A percentile compares a stretch with the other conserved stretches of the same genome.
Evolutionary conservation across 306 rosid species (phyloP).

Genomic region (Citrullus mucosospermus): DNA sequence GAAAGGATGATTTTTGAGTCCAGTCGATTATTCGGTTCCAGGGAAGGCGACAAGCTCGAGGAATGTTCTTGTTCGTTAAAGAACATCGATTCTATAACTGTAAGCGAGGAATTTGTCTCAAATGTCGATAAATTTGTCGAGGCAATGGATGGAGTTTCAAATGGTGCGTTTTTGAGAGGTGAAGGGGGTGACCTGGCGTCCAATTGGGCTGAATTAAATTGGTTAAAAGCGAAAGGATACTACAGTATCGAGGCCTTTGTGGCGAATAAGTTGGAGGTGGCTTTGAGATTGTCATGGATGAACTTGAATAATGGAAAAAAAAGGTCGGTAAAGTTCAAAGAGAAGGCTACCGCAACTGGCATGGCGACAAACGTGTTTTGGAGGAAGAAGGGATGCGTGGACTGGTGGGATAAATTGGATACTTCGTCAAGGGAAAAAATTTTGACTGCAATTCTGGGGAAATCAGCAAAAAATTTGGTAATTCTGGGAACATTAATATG

Average conservation of each 20-base stretch:
- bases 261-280: conserved; percentile 66
- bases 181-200: conserved; percentile 49
- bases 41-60: conserved; percentile 39
- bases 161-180: conserved; percentile 61
- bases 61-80: conserved; percentile 40
- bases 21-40: conserved; percentile 37
- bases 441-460: conserved; percentile 36
- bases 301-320: conserved; percentile 39
- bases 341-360: conserved; percentile 39
- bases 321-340: conserved; percentile 72
- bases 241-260: conserved; percentile 62
- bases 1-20: conserved; percentile 27
- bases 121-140: conserved; percentile 42
- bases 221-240: conserved; percentile 77
- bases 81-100: conserved; percentile 30
- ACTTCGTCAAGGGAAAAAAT: conserved; percentile 28
- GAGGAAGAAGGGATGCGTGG: conserved; percentile 89
- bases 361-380: conserved; percentile 55
- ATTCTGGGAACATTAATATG: conserved; percentile 10
- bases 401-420: conserved; percentile 78
- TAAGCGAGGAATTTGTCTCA: conserved; percentile 37
- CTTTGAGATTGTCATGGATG: conserved; percentile 74
- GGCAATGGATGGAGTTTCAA: conserved; percentile 47
- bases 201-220: conserved; percentile 69
- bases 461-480: conserved; percentile 67